Base-by-base conservation (phyloP, 2,329 filamentous ascomycete species). In the Colletotrichum scovillei region DNA sequence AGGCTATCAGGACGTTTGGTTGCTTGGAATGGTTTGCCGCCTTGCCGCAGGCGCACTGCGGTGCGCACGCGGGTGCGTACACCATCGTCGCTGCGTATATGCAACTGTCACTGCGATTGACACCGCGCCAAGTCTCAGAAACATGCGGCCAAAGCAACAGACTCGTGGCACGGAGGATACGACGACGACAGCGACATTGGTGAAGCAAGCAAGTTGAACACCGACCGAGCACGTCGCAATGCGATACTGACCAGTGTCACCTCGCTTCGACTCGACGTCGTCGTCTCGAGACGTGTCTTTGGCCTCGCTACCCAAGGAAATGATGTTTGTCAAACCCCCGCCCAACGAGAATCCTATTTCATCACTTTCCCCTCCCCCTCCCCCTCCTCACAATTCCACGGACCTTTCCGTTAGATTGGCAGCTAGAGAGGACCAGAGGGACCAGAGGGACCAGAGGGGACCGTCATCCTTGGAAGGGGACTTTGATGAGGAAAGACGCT, bases 271-370 rank as follows among this genome's bases (percentile, higher is more conserved):
- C n/a, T 52, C 16, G 28, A n/a, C 22, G n/a, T 52, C 46, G 28
- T 46, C 7, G 14, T 53, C 30, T 24, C 32, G 52, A 55, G 5
- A 46, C 49, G 19, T 22, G 52, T 53, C 46, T 35, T 55, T 64
- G 30, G 65, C 58, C 55, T 53, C 30, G 30, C 38, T 52, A 66
- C 49, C 56, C 56, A 62, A 62, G 67, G 71, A 73, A 71, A 73
- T 71, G 60, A 66, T 73, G 62, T 73, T 66, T 66, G 71, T 24
- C 67, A 66, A 28, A 66, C 60, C 71, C 60, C 55, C 56, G 62
- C 67, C 67, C 53, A 71, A 56, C 60, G 56, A 73, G 38, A 66
- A 35, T 66, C 71, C 67, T 70, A 56, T 73, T 69, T 22, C 67
- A 32, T 63, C 32, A 16, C 53, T 5, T 26, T 49, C 22, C 60